phyloP scores from a whole-genome alignment of 345 rosid genomes.

The Moricandia moricandioides region DNA sequence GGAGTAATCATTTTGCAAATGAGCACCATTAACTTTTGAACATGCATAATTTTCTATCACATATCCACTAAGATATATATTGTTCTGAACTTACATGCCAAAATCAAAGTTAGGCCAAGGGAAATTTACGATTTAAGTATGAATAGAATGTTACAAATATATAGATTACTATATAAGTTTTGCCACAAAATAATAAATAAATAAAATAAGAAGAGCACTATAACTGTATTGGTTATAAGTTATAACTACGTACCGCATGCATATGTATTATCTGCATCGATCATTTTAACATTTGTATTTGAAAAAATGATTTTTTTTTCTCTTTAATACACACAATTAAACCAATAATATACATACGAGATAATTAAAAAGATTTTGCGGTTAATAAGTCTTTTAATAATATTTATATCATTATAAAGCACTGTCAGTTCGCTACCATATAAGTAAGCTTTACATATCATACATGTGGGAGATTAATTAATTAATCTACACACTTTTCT shows the following conservation, averaged over 20 bases:
- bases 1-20: slow-evolving; percentile 37
- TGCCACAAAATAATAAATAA: neutral
- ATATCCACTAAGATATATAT: neutral
- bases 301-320: neutral
- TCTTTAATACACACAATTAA: neutral
- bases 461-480: slow-evolving; percentile 32
- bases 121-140: neutral
- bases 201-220: neutral
- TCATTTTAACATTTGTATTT: neutral
- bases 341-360: neutral
- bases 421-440: slow-evolving; percentile 30
- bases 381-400: neutral
- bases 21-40: slow-evolving; percentile 36
- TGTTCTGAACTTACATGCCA: neutral
- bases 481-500: neutral
- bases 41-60: slow-evolving; percentile 14
- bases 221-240: neutral
- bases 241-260: slow-evolving; percentile 3
- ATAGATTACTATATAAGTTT: neutral
- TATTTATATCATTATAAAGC: slow-evolving; percentile 12
- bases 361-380: slow-evolving; percentile 15
- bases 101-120: neutral
- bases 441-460: slow-evolving; percentile 20
- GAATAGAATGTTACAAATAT: neutral
- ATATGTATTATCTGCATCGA: slow-evolving; percentile 21